Evolutionary conservation across 2,329 filamentous ascomycete species (phyloP).

Genomic region (Monilinia vaccinii-corymbosi): DNA sequence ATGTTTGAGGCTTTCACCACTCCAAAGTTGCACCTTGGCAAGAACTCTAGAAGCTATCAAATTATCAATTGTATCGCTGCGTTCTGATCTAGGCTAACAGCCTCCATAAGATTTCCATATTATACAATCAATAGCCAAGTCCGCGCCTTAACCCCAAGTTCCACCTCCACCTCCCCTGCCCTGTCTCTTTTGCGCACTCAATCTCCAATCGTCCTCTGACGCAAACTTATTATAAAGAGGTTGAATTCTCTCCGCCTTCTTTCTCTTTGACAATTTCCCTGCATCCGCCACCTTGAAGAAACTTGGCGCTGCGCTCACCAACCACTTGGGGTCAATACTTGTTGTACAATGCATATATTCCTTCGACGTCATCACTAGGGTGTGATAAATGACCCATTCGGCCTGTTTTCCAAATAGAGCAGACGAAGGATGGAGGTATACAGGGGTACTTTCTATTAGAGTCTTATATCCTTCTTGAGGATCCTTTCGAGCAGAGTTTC

Average conservation of each 20-base stretch:
- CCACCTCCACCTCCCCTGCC: constrained; percentile 82
- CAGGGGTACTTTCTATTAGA: constrained; percentile 85
- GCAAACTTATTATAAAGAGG: constrained; percentile 90
- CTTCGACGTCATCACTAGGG: constrained; percentile 83
- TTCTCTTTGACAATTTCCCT: constrained; percentile 68
- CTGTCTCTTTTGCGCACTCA: constrained; percentile 78
- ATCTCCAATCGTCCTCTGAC: constrained; percentile 87
- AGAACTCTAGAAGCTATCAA: background rate
- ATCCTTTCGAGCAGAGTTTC: constrained; percentile 89
- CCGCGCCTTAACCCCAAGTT: constrained; percentile 65
- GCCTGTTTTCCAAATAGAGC: constrained; percentile 92
- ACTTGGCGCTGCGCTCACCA: constrained; percentile 93
- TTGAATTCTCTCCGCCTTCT: constrained; percentile 90
- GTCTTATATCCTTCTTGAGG: constrained; percentile 97
- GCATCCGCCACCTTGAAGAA: constrained; percentile 97
- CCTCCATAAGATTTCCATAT: background rate
- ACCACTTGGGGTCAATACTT: constrained; percentile 84
- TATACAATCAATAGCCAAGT: background rate
- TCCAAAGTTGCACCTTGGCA: too few species aligned
- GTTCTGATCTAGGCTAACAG: background rate
- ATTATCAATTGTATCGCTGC: background rate
- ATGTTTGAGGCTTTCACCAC: background rate
- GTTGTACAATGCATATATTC: constrained; percentile 98
- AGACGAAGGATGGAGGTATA: constrained; percentile 87
- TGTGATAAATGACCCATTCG: constrained; percentile 93